A percentile compares a stretch with the other conserved stretches of the same genome.
These are phyloP conservation scores for Annona squamosa DNA, from an alignment of 164 flowering plant genomes.

Conservation along the genomic window DNA sequence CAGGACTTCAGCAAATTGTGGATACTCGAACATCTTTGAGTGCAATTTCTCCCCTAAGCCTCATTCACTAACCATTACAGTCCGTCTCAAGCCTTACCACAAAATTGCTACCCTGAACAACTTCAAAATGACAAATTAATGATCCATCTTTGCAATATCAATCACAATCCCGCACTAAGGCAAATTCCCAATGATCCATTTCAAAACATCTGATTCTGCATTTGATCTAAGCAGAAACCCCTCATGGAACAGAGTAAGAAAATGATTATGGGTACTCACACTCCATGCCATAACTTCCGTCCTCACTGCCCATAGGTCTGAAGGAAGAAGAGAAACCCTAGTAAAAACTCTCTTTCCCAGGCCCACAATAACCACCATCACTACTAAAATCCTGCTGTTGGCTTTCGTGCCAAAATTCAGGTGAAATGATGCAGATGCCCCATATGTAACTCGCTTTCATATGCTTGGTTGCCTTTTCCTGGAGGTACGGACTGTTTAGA, in stretches of 20 bases:
- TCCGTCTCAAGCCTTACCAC: conserved; percentile 38
- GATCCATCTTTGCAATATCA: conserved; percentile 65
- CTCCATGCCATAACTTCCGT: conserved; percentile 58
- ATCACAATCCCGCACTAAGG: conserved; percentile 61
- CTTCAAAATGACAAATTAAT: conserved; percentile 48
- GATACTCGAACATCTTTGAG: conserved; percentile 39
- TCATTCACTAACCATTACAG: conserved; percentile 1
- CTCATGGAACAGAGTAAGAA: conserved; percentile 37
- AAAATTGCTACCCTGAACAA: conserved; percentile 59
- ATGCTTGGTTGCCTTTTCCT: no score
- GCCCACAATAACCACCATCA: conserved; percentile 8
- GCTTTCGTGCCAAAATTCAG: no score
- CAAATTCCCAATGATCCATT: conserved; percentile 63
- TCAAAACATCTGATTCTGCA: conserved; percentile 23
- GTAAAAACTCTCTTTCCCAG: background rate
- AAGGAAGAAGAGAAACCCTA: conserved; percentile 41
- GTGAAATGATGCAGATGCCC: no score
- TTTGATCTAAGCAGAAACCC: conserved; percentile 19
- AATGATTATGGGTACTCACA: conserved; percentile 44
- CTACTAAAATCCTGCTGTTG: conserved; percentile 18
- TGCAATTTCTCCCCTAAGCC: conserved; percentile 10
- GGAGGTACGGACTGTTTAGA: no score
- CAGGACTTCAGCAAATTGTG: conserved; percentile 40
- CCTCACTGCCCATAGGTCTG: conserved; percentile 49
- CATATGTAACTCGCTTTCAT: no score